Evolutionary conservation across 2,329 filamentous ascomycete species (phyloP), one percentile per base, ranked within the genome.

Genomic region (Claviceps paspali): DNA sequence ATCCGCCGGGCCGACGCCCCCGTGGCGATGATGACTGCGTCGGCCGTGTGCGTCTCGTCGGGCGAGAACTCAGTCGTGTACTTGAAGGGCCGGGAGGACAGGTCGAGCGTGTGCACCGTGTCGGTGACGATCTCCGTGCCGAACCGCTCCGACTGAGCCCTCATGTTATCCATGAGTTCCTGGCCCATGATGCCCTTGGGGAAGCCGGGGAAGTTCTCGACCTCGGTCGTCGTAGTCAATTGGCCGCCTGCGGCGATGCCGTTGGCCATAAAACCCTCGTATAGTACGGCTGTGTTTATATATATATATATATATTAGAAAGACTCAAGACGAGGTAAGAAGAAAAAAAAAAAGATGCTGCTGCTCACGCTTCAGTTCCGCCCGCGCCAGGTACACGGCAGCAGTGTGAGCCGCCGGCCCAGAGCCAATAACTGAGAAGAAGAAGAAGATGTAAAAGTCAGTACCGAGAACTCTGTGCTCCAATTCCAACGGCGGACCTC

Each of bases 181-280:
- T 73, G 63, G 47, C 91, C 91, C 62, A 85, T 82, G 57, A 98
- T 86, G 45, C 80, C 82, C 51, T 83, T 74, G 52, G 83, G 82
- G 66, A 96, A 98, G 33, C 91, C 91, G 19, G 91, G 91, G 63
- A 81, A 98, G 73, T 98, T 98, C 69, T 98, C 91, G 42, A 98
- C 78, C 49, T 98, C 92, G 52, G 93, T 96, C 38, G 91, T 98
- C 19, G 92, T 98, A 38, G 92, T 98, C 49, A 98, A 72, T 70
- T 98, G 91, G 40, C 91, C 91, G 49, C 91, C 91, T 31, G 91
- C 85, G 6, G 91, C 91, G 52, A 92, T 93, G 53, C 88, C 91
- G 55, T 95, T 91, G 51, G 91, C 91, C 59, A 98, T 78, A 73
- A 98, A 94, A 50, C 91, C 91, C 66, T 98, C 91, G 59, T 96